Base-by-base conservation (phyloP, 208 protist genomes). In the Leishmania tarentolae region DNA sequence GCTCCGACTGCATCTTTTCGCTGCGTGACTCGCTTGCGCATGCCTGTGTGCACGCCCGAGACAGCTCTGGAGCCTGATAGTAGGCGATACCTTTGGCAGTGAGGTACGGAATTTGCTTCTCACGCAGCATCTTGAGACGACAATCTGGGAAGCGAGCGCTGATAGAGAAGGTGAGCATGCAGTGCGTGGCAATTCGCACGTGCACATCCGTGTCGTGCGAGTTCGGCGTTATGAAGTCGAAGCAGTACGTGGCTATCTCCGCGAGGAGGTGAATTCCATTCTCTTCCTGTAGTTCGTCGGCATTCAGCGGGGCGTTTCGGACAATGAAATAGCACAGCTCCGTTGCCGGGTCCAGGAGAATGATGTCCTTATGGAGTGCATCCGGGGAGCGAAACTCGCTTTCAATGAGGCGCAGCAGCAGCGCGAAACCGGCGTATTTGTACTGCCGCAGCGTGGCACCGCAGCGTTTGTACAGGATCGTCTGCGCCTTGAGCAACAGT, bases 361-460 rank as follows among this genome's bases (percentile, higher is more conserved):
- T 82, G 47, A 91, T 83, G 9, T 90, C 86, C 79, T 95, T 95
- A 44, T 85, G 65, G 65, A 98, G 87, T 80, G 96, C 93, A 46
- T 92, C 75, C 0, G 84, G 74, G 42, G 94, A 90, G 1, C 81
- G 87, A 24, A 90, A 85, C 84, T 99, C 95, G 13, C 86, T 83
- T 28, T 85, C 74, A 24, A 99, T 89, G 19, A 97, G 90, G 66
- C 83, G 78, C 59, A 98, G 83, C 37, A 99, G 91, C 74, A 98
- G 86, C 24, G 80, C 84, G 85, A 99, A 99, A 13, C 97, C 98
- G 24, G 98, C 91, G 82, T 99, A 99, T 86, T 99, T 99, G 92
- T 98, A 99, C 47, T 85, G 82, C 40, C 75, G 70, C 47, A 99
- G 87, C 21, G 87, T 79, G 19, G 92, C 83, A 66, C 82, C 88